A percentile compares a stretch with the other conserved stretches of the same genome.
phyloP scores from a whole-genome alignment of 2,329 filamentous ascomycete species.

The Falciphora oryzae region DNA sequence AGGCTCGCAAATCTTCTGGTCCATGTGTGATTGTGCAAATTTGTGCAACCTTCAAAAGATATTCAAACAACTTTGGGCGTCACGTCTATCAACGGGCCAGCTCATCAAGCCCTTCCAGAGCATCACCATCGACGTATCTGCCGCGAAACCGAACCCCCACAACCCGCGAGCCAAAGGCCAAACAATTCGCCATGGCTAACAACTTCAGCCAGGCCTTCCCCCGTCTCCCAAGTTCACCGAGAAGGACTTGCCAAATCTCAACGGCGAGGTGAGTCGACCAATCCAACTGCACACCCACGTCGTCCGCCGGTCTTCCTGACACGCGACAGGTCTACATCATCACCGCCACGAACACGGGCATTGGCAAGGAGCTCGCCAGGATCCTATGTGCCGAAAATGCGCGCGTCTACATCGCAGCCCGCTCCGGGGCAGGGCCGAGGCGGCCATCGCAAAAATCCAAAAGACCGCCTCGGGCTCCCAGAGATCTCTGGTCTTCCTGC shows the following conservation, averaged over 20 bases:
- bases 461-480: constrained; percentile 15
- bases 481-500: constrained; percentile 27
- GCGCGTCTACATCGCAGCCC: constrained; percentile 45
- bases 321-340: constrained; percentile 38
- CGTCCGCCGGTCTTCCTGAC: not conserved
- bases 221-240: too few relatives aligned
- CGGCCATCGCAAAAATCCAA: constrained; percentile 36
- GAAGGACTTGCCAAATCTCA: constrained; percentile 23
- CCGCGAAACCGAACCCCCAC: too few relatives aligned
- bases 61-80: too few relatives aligned
- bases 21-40: too few relatives aligned
- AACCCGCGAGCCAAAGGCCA: too few relatives aligned
- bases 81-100: too few relatives aligned
- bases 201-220: too few relatives aligned
- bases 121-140: too few relatives aligned
- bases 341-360: constrained; percentile 29
- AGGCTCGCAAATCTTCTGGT: too few relatives aligned
- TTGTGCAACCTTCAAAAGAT: too few relatives aligned
- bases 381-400: constrained; percentile 45
- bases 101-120: too few relatives aligned
- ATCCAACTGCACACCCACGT: not conserved
- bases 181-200: too few relatives aligned
- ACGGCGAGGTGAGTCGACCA: constrained; percentile 16
- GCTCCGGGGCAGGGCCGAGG: constrained; percentile 34
- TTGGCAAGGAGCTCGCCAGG: constrained; percentile 41